These are phyloP conservation scores for Trichoderma endophyticum DNA, from an alignment of 2,329 filamentous ascomycete genomes.

Conservation along the genomic window DNA sequence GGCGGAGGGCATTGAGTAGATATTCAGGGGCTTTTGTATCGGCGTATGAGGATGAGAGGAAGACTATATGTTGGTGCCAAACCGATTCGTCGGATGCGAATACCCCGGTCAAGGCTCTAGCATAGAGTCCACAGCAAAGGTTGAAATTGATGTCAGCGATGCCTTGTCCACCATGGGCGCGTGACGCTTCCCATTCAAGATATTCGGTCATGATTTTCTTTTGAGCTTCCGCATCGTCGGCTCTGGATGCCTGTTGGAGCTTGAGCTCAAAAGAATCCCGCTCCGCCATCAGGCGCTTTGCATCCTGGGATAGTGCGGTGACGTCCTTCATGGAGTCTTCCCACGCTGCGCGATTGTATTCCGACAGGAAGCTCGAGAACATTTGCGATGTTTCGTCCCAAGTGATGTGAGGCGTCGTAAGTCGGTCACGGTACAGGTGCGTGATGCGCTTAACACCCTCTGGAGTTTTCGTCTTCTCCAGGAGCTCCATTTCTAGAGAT, in stretches of 20 bases:
- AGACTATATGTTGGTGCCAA: conserved; percentile 83
- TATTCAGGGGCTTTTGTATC: conserved; percentile 37
- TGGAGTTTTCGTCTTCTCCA: conserved; percentile 53
- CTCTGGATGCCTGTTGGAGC: conserved; percentile 56
- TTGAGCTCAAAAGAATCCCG: conserved; percentile 68
- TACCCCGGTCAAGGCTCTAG: conserved; percentile 67
- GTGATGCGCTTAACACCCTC: conserved; percentile 63
- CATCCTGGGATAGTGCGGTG: conserved; percentile 59
- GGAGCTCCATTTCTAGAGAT: conserved; percentile 65
- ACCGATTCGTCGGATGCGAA: conserved; percentile 71
- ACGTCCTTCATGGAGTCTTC: conserved; percentile 70
- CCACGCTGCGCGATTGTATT: conserved; percentile 67
- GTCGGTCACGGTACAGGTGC: conserved; percentile 65
- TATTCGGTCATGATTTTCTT: conserved; percentile 61
- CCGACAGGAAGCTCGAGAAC: conserved; percentile 71
- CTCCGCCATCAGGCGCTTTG: conserved; percentile 58
- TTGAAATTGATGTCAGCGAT: conserved; percentile 44
- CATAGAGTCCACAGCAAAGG: conserved; percentile 66
- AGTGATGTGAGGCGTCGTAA: conserved; percentile 68
- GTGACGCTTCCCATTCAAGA: conserved; percentile 76
- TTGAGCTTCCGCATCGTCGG: conserved; percentile 55
- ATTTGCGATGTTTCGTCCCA: conserved; percentile 73
- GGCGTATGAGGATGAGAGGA: conserved; percentile 53
- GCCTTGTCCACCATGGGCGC: conserved; percentile 51
- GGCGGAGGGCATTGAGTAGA: conserved; percentile 69